Base-by-base conservation (phyloP, 164 flowering plant genomes). In the Akebia trifoliata region DNA sequence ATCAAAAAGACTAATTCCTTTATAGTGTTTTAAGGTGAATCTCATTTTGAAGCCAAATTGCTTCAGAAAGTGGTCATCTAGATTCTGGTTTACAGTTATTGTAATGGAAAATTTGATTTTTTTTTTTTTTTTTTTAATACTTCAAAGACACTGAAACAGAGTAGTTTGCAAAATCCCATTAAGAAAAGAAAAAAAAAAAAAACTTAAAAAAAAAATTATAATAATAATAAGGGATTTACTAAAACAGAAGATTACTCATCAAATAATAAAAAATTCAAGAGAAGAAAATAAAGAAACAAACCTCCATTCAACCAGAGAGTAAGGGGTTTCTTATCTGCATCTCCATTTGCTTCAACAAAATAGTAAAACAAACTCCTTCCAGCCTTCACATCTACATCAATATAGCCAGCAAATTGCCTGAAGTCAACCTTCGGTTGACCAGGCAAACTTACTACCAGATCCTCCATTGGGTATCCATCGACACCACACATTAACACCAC, bases 251-350 rank as follows among this genome's bases (percentile, higher is more conserved):
- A n/a, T n/a, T n/a, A n/a, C n/a, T n/a, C n/a, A n/a, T n/a, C n/a
- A n/a, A n/a, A n/a, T n/a, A n/a, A n/a, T n/a, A n/a, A n/a, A n/a
- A n/a, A n/a, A 44, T 4, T 44, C 18, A 15, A 42, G 7, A 29
- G 10, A 47, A 8, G 6, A 44, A 43, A 15, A 2, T 6, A 38
- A 21, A 48, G 36, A 39, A 25, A 64, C 46, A 0, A 51, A 92
- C 97, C 98, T 84, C 98, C 98, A 80, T 93, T 89, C 74, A 93
- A 85, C 98, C 97, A 93, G 42, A 93, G 86, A 57, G 92, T 70
- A 25, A 93, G 84, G 42, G 95, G 88, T 63, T 78, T 87, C 24
- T 65, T 57, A 22, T 81, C 60, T 34, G 88, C 76, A 35, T 82
- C 73, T 6, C 58, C 54, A 5, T 82, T 82, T 26, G 97, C 97